Conservation (phyloP, 164 flowering plant genomes). For the Cinnamomum chago region DNA sequence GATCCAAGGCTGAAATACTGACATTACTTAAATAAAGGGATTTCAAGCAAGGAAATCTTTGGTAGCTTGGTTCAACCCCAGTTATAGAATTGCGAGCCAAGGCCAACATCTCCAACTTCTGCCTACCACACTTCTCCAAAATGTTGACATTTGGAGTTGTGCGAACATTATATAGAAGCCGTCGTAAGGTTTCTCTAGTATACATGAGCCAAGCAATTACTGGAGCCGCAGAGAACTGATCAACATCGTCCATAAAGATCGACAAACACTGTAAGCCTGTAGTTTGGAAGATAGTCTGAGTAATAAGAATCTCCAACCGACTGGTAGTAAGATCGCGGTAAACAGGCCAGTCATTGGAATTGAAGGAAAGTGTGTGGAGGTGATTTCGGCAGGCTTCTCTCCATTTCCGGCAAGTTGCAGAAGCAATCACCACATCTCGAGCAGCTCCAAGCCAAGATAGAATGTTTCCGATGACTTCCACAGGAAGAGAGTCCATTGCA, state of each 20-base stretch:
- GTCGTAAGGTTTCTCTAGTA: constrained; percentile 69
- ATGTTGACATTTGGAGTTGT: constrained; percentile 69
- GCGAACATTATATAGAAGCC: constrained; percentile 59
- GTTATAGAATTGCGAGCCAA: constrained; percentile 69
- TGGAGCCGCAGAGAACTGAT: constrained; percentile 82
- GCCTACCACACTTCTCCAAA: constrained; percentile 79
- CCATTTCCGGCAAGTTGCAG: constrained; percentile 86
- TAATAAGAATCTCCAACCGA: constrained; percentile 64
- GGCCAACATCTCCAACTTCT: constrained; percentile 58
- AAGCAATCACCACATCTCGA: constrained; percentile 83
- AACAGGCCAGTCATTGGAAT: constrained; percentile 69
- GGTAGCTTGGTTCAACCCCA: constrained; percentile 85
- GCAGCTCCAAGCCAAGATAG: constrained; percentile 77
- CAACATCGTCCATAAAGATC: constrained; percentile 72
- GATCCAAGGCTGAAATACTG: constrained; percentile 78
- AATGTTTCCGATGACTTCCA: constrained; percentile 89
- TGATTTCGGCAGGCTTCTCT: constrained; percentile 71
- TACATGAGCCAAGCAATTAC: constrained; percentile 98
- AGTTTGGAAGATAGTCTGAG: constrained; percentile 83
- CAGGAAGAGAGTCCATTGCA: constrained; percentile 78
- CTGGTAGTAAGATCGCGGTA: constrained; percentile 57
- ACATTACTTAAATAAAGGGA: constrained; percentile 65
- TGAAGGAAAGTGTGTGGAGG: constrained; percentile 69
- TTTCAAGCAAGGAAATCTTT: constrained; percentile 66
- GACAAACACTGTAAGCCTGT: constrained; percentile 56